Conservation (phyloP, 2,329 filamentous ascomycete genomes). For the Sclerotinia spermophila region DNA sequence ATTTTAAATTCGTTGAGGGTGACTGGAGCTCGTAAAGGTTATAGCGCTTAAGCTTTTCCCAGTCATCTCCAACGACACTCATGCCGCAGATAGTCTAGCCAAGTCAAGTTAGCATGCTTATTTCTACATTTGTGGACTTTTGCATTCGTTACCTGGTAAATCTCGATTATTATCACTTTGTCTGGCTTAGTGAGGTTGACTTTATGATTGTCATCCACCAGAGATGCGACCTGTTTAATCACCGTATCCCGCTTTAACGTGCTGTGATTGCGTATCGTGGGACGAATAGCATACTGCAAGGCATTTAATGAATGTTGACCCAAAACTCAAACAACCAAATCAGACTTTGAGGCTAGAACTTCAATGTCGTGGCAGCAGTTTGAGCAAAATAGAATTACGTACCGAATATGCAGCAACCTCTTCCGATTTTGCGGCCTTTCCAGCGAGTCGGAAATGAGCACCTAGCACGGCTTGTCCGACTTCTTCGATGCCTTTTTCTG, state of each 20-base stretch:
- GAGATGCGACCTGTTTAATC: slow-evolving; percentile 61
- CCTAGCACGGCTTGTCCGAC: slow-evolving; percentile 61
- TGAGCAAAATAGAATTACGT: slow-evolving; percentile 13
- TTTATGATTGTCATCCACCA: slow-evolving; percentile 57
- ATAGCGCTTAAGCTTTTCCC: slow-evolving; percentile 70
- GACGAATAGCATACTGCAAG: slow-evolving; percentile 76
- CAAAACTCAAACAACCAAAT: slow-evolving; percentile 10
- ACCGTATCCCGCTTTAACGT: slow-evolving; percentile 63
- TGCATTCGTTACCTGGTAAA: slow-evolving; percentile 62
- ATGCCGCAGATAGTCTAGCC: slow-evolving; percentile 69
- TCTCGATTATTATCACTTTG: slow-evolving; percentile 73
- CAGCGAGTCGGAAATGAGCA: slow-evolving; percentile 54
- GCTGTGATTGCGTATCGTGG: slow-evolving; percentile 71
- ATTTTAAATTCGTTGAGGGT: slow-evolving; percentile 22
- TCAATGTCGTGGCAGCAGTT: slow-evolving; percentile 11
- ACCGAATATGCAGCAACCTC: slow-evolving; percentile 25
- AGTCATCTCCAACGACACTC: slow-evolving; percentile 69
- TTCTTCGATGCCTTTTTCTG: slow-evolving; percentile 62
- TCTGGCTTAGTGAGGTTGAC: slow-evolving; percentile 77
- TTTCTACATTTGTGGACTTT: slow-evolving; percentile 15
- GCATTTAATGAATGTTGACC: slow-evolving; percentile 4
- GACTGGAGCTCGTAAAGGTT: slow-evolving; percentile 73
- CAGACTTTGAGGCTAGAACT: slow-evolving; percentile 2
- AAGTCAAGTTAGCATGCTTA: slow-evolving; percentile 22
- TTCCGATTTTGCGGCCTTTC: slow-evolving; percentile 23